Base-by-base conservation (phyloP, 1,284 basidiomycete species). In the Tylopilus orsonianus region DNA sequence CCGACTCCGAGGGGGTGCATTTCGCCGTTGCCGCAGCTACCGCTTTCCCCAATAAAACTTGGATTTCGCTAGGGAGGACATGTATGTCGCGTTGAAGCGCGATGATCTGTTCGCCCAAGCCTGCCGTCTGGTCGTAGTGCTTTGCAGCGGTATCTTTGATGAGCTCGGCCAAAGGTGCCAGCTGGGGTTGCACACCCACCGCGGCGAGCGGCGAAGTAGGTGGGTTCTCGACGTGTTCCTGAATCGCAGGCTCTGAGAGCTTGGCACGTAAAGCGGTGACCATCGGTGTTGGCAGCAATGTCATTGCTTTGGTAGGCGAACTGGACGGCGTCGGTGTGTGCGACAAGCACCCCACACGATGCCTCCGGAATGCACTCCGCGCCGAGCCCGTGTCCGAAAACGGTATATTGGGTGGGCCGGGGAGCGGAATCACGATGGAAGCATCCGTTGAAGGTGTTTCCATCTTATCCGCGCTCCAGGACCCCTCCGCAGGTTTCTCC, bases 1-100 rank as follows among this genome's bases (percentile, higher is more conserved):
- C 2, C 48, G 41, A 10, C 47, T 35, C 6, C 40, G 29, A 30
- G 4, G n/a, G n/a, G n/a, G n/a, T n/a, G n/a, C 14, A 13, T 30
- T 30, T 7, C 8, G 29, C 29, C 26, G 30, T 13, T 20, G 44
- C 40, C 10, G 43, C 42, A 16, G 37, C 27, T 34, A 59, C 19
- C 6, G 32, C 45, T 39, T 51, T 51, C 8, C 47, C 47, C 22
- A 71, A 41, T 43, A 54, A 39, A 19, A 40, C 37, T 35, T 58
- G 48, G 35, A 66, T 54, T 30, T 67, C 56, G 14, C 56, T 45
- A 35, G 66, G 56, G 39, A 69, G 50, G 24, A 55, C 51, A 23
- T 69, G 64, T 20, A 75, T 56, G 37, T 74, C 69, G 23, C 57
- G 56, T 38, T 74, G 72, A 23, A 76, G 58, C 8, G 65, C 61